Conservation (phyloP, 257 asterid genomes). For the Solanum sejunctum region DNA sequence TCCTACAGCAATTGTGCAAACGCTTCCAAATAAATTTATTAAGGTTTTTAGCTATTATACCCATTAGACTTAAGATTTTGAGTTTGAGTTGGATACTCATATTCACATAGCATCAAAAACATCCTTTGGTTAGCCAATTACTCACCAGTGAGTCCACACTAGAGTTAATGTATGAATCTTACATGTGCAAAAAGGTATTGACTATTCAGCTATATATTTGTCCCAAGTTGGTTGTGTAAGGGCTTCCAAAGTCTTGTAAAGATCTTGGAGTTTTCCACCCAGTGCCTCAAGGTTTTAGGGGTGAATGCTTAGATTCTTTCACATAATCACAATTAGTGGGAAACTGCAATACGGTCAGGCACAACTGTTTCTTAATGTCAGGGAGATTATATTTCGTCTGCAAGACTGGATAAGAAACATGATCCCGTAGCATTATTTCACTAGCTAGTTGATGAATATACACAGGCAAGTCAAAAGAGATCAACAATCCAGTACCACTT, state of each 20-base stretch:
- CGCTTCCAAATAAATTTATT: background rate
- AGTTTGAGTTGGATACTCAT: background rate
- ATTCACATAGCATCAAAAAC: background rate
- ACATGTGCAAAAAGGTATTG: background rate
- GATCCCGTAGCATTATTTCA: background rate
- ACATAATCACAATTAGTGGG: background rate
- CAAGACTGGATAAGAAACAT: background rate
- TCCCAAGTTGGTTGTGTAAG: background rate
- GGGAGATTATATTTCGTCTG: background rate
- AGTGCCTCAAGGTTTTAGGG: background rate
- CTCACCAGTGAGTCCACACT: background rate
- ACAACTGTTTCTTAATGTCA: background rate
- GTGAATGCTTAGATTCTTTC: background rate
- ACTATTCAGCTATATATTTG: background rate
- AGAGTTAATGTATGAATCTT: background rate
- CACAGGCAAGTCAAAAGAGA: background rate
- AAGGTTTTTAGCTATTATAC: background rate
- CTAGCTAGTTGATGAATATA: background rate
- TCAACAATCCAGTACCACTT: background rate
- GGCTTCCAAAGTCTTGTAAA: background rate
- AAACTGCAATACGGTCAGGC: background rate
- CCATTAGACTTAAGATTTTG: background rate
- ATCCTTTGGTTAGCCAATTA: background rate
- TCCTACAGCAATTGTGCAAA: background rate
- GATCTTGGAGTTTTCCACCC: background rate